phyloP scores from a whole-genome alignment of 257 asterid species.

The Solanum lignicaule region DNA sequence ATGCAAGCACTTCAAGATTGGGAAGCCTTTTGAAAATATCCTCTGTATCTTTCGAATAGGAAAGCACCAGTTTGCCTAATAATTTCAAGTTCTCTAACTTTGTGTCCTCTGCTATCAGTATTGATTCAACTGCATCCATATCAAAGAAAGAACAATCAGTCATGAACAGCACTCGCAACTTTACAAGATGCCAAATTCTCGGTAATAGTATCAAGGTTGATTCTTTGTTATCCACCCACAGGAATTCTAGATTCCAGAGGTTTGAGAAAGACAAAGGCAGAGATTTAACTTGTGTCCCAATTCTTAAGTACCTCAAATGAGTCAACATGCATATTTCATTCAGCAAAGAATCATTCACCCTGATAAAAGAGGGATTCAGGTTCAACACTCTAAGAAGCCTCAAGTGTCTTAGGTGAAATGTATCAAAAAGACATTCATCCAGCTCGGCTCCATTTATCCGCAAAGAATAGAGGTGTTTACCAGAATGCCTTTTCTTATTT shows the following conservation, averaged over 20 bases:
- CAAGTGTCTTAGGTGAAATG: not conserved
- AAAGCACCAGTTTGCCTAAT: accelerated
- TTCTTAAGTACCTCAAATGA: accelerated
- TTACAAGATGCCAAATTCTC: not conserved
- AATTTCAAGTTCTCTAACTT: not conserved
- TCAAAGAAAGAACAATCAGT: accelerated
- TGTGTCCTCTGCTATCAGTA: not conserved
- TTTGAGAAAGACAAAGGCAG: not conserved
- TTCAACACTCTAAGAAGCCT: not conserved
- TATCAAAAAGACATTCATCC: accelerated
- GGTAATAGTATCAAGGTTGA: not conserved
- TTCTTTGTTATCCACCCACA: accelerated
- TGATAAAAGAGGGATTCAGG: no score
- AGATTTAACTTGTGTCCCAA: not conserved
- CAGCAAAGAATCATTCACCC: not conserved
- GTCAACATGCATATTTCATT: not conserved
- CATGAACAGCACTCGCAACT: accelerated
- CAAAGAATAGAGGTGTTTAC: not conserved
- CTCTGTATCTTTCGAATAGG: not conserved
- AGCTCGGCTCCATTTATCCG: accelerated
- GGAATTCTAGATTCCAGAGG: not conserved
- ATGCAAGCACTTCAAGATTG: accelerated
- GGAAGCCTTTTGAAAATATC: not conserved
- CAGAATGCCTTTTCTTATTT: not conserved
- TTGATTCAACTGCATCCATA: not conserved